Evolutionary conservation across 2,329 filamentous ascomycete genomes (phyloP), one percentile per base, ranked within the genome.

Genomic region (Penicillium sp.): DNA sequence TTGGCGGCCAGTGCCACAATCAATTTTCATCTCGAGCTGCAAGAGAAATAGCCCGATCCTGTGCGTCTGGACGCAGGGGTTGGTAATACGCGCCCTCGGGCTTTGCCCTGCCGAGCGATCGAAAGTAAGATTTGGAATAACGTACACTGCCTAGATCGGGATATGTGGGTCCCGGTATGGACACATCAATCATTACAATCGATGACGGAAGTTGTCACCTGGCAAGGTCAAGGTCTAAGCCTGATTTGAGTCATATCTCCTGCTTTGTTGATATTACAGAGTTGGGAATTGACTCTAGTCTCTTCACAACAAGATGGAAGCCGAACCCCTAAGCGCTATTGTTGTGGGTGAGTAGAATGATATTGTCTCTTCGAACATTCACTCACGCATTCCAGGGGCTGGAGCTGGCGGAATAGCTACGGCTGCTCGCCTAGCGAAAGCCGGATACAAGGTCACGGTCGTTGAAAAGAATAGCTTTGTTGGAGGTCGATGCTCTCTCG

Each of bases 391-490:
- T 14, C 14, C 7, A 52, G 50, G 50, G 7, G 50, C 50, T 52
- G 89, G 89, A 57, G 85, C 85, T 46, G 89, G 89, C 50, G 89
- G 89, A 57, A 84, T 90, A 43, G 83, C 87, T n/a, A 86, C 85
- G 1, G 87, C 89, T 55, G 88, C 89, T 2, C 84, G 89, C 46
- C 82, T 91, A 11, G 87, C 87, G 49, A 87, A 87, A 68, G 83
- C 87, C 2, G 89, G 89, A 39, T 86, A 88, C 70, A 71, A 81
- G 33, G 89, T 91, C n/a, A 91, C 87, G 0, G 86, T 91, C 1
- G 75, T 91, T n/a, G 89, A 92, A 73, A 91, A 91, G 78, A 91
- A 91, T 68, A 76, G 77, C 55, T 90, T 89, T 70, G 87, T 85
- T 0, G 89, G 89, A 46, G 89, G 89, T 4, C 80, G 89, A 54